Evolutionary conservation across 2,329 filamentous ascomycete genomes (phyloP).

Genomic region (Beauveria sp.): DNA sequence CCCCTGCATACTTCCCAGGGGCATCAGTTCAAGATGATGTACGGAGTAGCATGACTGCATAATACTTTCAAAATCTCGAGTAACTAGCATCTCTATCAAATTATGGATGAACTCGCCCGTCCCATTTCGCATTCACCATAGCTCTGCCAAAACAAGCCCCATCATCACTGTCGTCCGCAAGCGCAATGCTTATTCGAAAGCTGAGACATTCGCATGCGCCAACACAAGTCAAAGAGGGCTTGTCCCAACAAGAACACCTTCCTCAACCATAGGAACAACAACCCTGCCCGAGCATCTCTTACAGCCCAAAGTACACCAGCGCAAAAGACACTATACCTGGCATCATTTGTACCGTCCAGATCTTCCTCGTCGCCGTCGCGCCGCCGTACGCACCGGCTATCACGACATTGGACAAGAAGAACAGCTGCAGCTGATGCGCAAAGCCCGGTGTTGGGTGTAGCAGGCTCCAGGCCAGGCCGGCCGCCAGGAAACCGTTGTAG

Average conservation of each 20-base stretch:
- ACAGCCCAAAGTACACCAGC: conserved; percentile 18
- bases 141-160: neutral
- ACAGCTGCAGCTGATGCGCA: conserved; percentile 35
- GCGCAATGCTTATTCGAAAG: neutral
- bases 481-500: conserved; percentile 46
- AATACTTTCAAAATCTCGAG: neutral
- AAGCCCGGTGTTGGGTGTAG: conserved; percentile 36
- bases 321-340: conserved; percentile 24
- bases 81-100: too few species aligned
- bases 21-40: neutral
- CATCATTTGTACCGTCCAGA: conserved; percentile 36
- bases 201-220: neutral
- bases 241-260: neutral
- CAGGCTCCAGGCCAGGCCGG: conserved; percentile 40
- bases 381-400: conserved; percentile 40
- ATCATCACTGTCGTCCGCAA: neutral
- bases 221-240: neutral
- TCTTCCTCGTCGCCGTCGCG: conserved; percentile 31
- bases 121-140: neutral
- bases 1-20: neutral
- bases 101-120: too few species aligned
- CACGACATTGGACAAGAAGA: conserved; percentile 38
- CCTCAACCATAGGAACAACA: neutral
- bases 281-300: neutral
- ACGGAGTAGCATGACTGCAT: neutral